Evolutionary conservation across 2,329 filamentous ascomycete genomes (phyloP).

Genomic region (Fusarium clavum): DNA sequence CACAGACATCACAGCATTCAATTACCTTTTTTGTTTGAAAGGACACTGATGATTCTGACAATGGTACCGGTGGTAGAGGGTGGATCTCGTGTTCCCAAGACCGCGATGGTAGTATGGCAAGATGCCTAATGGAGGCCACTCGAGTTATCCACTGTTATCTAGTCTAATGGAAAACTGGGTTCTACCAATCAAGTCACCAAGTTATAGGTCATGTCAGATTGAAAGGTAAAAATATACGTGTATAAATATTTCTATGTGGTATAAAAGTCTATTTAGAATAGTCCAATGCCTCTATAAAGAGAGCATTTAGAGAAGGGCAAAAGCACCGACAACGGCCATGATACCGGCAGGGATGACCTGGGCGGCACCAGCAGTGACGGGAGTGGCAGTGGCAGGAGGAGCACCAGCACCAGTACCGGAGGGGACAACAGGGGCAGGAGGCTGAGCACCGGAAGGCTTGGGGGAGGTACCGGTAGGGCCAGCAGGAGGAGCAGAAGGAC

Average conservation of each 20-base stretch:
- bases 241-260: conserved; percentile 4
- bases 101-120: rapidly evolving
- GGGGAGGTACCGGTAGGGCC: conserved; percentile 30
- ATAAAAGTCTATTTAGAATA: conserved; percentile 1
- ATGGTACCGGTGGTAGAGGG: rapidly evolving
- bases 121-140: not conserved
- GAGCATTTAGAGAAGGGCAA: conserved; percentile 42
- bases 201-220: not conserved
- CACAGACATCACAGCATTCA: not conserved
- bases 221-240: not conserved
- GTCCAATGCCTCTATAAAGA: not conserved
- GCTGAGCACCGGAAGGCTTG: conserved; percentile 31
- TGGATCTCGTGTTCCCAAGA: not conserved
- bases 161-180: rapidly evolving
- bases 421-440: conserved; percentile 25
- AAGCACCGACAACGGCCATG: conserved; percentile 42
- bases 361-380: conserved; percentile 38
- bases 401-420: not conserved
- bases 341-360: conserved; percentile 38
- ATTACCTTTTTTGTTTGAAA: not conserved
- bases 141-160: rapidly evolving
- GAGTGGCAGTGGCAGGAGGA: conserved; percentile 15
- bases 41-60: rapidly evolving
- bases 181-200: not conserved
- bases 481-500: conserved; percentile 5